Percentiles rank a stretch among this genome's conserved stretches.
Conservation (phyloP, 2,329 filamentous ascomycete genomes). For the Tolypocladium nubicola region DNA sequence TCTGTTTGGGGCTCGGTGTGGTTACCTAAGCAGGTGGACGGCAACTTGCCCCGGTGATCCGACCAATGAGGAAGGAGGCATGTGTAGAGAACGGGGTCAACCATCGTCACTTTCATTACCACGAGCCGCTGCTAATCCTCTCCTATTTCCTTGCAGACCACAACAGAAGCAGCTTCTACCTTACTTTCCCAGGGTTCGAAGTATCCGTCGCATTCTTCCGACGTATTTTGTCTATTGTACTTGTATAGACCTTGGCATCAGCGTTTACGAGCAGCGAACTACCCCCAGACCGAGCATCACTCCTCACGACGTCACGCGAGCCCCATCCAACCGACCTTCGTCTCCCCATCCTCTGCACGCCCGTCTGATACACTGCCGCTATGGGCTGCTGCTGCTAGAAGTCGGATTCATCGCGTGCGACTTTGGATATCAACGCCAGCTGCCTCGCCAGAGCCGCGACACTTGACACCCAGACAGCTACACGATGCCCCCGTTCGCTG, state of each 20-base stretch:
- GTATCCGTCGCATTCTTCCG: background rate
- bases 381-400: conserved; percentile 15
- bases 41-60: background rate
- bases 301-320: conserved; percentile 7
- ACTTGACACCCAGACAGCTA: conserved; percentile 10
- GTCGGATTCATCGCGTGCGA: background rate
- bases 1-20: background rate
- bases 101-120: conserved; percentile 1
- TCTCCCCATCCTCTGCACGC: conserved; percentile 1
- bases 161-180: background rate
- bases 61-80: background rate
- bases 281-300: background rate
- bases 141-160: background rate
- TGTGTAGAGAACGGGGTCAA: background rate
- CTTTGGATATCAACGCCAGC: background rate
- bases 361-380: conserved; percentile 5
- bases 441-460: background rate
- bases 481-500: conserved; percentile 29
- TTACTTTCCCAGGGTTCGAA: background rate
- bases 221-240: background rate
- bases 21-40: background rate
- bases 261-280: background rate
- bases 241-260: background rate
- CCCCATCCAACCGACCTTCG: background rate
- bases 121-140: background rate